Conservation (phyloP, 2,329 filamentous ascomycete species). For the Didymella glomerata region DNA sequence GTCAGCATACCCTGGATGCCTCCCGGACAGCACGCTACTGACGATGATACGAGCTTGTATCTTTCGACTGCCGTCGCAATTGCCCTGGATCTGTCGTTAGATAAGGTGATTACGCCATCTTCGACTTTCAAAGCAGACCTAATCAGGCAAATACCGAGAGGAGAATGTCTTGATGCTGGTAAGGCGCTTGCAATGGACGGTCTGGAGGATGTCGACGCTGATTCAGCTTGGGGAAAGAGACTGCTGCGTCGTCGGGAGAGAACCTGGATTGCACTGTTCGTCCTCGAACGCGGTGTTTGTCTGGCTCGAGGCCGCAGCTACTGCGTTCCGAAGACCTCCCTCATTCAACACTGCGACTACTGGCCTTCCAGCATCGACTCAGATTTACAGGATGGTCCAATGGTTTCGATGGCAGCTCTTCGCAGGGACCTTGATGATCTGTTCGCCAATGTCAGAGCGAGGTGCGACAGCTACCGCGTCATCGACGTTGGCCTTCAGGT, state of each 20-base stretch:
- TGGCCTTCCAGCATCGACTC: slow-evolving; percentile 72
- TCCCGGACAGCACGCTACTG: slow-evolving; percentile 70
- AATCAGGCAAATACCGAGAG: slow-evolving; percentile 63
- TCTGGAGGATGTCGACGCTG: slow-evolving; percentile 68
- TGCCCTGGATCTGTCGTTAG: slow-evolving; percentile 72
- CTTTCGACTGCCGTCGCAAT: slow-evolving; percentile 74
- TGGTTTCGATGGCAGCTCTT: slow-evolving; percentile 75
- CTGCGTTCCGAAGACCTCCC: slow-evolving; percentile 70
- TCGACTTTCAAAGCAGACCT: slow-evolving; percentile 57
- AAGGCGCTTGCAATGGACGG: slow-evolving; percentile 73
- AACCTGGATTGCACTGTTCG: slow-evolving; percentile 76
- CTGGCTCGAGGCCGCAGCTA: slow-evolving; percentile 74
- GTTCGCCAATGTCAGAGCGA: slow-evolving; percentile 64
- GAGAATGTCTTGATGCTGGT: slow-evolving; percentile 73
- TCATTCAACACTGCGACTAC: slow-evolving; percentile 72
- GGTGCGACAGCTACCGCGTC: slow-evolving; percentile 67
- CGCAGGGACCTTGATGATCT: slow-evolving; percentile 70
- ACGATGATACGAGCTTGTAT: slow-evolving; percentile 77
- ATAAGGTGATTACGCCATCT: slow-evolving; percentile 72
- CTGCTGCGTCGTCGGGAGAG: slow-evolving; percentile 72
- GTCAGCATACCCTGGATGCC: slow-evolving; percentile 80
- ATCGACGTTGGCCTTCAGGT: slow-evolving; percentile 62
- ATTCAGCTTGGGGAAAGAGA: slow-evolving; percentile 67
- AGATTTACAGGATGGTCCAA: slow-evolving; percentile 73
- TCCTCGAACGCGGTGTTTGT: slow-evolving; percentile 76